These are phyloP conservation scores for Hysterium pulicare DNA, from an alignment of 2,329 filamentous ascomycete genomes.

Conservation along the genomic window DNA sequence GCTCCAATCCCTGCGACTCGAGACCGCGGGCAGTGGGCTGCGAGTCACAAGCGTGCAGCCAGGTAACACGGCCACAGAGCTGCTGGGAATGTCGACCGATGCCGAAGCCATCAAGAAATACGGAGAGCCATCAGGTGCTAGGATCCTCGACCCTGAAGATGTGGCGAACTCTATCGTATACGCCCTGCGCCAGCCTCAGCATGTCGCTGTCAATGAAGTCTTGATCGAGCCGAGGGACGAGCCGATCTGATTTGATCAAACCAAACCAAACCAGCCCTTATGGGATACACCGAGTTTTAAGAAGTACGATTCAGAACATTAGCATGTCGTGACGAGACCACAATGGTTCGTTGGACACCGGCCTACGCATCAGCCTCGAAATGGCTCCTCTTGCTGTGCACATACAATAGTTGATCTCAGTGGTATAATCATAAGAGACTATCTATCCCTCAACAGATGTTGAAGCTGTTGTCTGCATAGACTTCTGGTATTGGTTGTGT, in stretches of 20 bases:
- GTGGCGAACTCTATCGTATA: constrained; percentile 71
- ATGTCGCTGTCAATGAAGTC: constrained; percentile 78
- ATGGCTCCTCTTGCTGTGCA: no score
- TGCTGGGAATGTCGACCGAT: constrained; percentile 73
- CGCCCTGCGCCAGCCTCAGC: constrained; percentile 68
- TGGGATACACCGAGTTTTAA: no score
- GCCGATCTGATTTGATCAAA: constrained; percentile 53
- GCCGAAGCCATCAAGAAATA: constrained; percentile 74
- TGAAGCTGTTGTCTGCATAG: no score
- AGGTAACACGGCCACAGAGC: constrained; percentile 70
- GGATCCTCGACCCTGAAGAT: constrained; percentile 70
- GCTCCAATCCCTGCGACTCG: constrained; percentile 69
- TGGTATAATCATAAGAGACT: no score
- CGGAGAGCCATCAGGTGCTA: constrained; percentile 70
- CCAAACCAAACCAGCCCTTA: background rate
- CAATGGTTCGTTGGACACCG: no score
- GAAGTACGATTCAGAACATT: no score
- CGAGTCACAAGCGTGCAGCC: constrained; percentile 74
- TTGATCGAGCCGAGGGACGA: constrained; percentile 75
- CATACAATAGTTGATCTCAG: no score
- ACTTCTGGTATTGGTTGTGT: no score
- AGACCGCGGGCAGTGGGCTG: constrained; percentile 71
- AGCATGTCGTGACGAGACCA: no score
- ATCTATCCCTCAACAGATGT: no score
- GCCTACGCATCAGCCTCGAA: no score